These are phyloP conservation scores for Halteria grandinella DNA, from an alignment of 73 alveolate genomes.

Conservation along the genomic window DNA sequence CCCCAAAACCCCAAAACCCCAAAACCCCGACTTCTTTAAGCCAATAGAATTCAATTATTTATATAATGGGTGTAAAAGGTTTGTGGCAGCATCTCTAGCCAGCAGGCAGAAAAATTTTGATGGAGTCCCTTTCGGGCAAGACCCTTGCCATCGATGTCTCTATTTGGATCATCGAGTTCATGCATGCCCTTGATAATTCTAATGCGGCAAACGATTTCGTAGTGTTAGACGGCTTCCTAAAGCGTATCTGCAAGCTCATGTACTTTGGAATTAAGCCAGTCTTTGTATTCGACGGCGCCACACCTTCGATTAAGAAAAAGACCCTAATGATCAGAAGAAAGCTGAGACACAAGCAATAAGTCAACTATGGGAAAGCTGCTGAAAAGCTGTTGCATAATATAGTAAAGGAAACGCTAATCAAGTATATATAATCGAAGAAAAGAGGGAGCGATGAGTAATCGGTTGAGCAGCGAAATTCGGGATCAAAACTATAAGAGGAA, in stretches of 20 bases:
- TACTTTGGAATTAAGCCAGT: slow-evolving; percentile 85
- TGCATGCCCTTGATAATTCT: slow-evolving; percentile 34
- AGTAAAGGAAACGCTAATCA: slow-evolving; percentile 46
- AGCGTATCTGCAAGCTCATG: slow-evolving; percentile 73
- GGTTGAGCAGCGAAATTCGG: no score
- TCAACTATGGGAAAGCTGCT: slow-evolving; percentile 72
- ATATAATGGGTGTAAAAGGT: slow-evolving; percentile 85
- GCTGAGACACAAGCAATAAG: slow-evolving; percentile 37
- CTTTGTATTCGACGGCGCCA: slow-evolving; percentile 85
- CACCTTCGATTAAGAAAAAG: slow-evolving; percentile 77
- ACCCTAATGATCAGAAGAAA: slow-evolving; percentile 61
- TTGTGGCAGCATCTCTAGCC: slow-evolving; percentile 79
- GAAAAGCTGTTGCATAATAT: slow-evolving; percentile 63
- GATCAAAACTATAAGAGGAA: not conserved
- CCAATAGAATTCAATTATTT: no score
- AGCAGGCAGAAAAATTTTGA: slow-evolving; percentile 76
- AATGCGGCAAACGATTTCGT: slow-evolving; percentile 12
- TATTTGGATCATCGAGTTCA: slow-evolving; percentile 80
- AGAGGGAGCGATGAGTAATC: not conserved
- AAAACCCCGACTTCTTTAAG: no score
- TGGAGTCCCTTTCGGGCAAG: slow-evolving; percentile 76
- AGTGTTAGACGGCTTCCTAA: slow-evolving; percentile 76
- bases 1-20: no score
- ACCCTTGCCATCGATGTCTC: slow-evolving; percentile 81
- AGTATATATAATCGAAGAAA: not conserved